Evolutionary conservation across 2,329 filamentous ascomycete genomes (phyloP).

Genomic region (Ophiostoma perfectum): DNA sequence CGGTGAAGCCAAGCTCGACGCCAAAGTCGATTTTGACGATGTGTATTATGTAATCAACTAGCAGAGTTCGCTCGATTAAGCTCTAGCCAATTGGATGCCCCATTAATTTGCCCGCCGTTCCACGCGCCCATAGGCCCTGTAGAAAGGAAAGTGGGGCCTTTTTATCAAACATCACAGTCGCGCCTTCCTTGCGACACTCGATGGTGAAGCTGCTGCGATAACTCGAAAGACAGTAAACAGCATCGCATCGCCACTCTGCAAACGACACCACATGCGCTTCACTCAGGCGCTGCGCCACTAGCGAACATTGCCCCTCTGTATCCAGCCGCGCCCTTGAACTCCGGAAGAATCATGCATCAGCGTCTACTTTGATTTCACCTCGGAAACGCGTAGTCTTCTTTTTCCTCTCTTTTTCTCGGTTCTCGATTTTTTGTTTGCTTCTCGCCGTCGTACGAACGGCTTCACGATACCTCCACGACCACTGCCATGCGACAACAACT

Average conservation of each 20-base stretch:
- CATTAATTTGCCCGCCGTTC: not conserved
- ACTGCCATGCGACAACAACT: not conserved
- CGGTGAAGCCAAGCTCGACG: not conserved
- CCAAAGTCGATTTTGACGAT: constrained; percentile 10
- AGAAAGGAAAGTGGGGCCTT: not conserved
- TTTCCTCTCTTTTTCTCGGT: not conserved
- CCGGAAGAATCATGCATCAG: not conserved
- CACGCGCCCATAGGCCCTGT: not conserved
- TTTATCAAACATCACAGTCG: not conserved
- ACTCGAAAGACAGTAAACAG: not conserved
- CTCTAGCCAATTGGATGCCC: not conserved
- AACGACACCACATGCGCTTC: not conserved
- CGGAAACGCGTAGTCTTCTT: not conserved
- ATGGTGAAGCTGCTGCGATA: not conserved
- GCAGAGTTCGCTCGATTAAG: not conserved
- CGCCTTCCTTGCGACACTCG: constrained; percentile 4
- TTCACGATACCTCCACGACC: not conserved
- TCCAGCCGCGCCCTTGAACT: not conserved
- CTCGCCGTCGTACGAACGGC: not conserved
- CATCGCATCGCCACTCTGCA: constrained; percentile 6
- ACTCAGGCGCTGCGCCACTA: not conserved
- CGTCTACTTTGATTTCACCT: not conserved
- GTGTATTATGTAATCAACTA: constrained; percentile 14
- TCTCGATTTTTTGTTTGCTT: not conserved
- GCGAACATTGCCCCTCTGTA: not conserved